These are phyloP conservation scores for Macrolepiota dolichaula DNA, from an alignment of 768 basidiomycete species.

Conservation along the genomic window DNA sequence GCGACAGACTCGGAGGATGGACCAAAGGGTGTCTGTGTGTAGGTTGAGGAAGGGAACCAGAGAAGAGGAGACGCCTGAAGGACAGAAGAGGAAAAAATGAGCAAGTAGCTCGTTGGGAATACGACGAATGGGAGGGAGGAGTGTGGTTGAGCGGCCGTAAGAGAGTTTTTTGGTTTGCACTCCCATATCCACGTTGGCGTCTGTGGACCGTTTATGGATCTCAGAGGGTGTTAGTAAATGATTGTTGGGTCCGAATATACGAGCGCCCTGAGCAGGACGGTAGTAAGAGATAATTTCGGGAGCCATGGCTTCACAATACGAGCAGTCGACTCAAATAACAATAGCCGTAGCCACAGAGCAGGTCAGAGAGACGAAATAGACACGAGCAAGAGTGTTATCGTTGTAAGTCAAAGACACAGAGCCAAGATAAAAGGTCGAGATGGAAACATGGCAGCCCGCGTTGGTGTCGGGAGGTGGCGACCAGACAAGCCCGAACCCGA, in stretches of 20 bases:
- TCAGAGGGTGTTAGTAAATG: not conserved
- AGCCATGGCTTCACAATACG: not conserved
- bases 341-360: not conserved
- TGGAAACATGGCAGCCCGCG: not conserved
- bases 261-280: not conserved
- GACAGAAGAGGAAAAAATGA: not conserved
- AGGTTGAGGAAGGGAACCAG: not conserved
- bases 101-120: slow-evolving; percentile 7
- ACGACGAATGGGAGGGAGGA: not conserved
- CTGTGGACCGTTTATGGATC: not conserved
- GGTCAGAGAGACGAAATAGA: not conserved
- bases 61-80: not conserved
- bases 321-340: not conserved
- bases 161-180: slow-evolving; percentile 1
- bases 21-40: slow-evolving; percentile 4
- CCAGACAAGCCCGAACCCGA: not conserved
- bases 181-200: not conserved
- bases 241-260: not conserved
- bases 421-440: not conserved
- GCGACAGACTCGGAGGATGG: slow-evolving; percentile 11
- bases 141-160: not conserved
- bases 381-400: not conserved
- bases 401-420: not conserved
- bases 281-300: not conserved
- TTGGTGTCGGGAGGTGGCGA: not conserved